phyloP scores from a whole-genome alignment of 2,329 filamentous ascomycete species.

The Metarhizium robertsii region DNA sequence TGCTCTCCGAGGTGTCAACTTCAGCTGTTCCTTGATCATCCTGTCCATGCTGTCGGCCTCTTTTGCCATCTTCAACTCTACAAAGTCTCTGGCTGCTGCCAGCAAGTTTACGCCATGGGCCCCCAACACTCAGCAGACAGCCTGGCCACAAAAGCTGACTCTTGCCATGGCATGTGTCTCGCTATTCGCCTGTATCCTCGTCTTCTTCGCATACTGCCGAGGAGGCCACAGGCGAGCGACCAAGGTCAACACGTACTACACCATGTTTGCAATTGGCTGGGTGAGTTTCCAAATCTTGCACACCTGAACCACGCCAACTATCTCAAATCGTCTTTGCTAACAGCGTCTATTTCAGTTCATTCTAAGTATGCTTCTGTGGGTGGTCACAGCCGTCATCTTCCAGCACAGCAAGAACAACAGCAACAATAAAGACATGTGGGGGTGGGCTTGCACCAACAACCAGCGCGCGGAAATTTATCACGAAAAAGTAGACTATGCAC shows the following conservation, averaged over 20 bases:
- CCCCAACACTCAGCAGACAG: slow-evolving; percentile 49
- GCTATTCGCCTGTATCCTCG: slow-evolving; percentile 64
- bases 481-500: slow-evolving; percentile 75
- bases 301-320: not conserved
- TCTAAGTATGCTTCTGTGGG: slow-evolving; percentile 88
- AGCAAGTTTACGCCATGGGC: slow-evolving; percentile 85
- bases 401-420: slow-evolving; percentile 64
- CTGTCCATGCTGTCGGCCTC: slow-evolving; percentile 83
- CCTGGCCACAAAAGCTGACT: slow-evolving; percentile 85
- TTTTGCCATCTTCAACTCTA: slow-evolving; percentile 87
- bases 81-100: slow-evolving; percentile 61
- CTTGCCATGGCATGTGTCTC: slow-evolving; percentile 73
- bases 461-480: slow-evolving; percentile 67
- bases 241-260: slow-evolving; percentile 93
- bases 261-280: slow-evolving; percentile 83
- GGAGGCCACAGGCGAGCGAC: slow-evolving; percentile 83
- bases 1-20: slow-evolving; percentile 89
- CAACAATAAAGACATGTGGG: slow-evolving; percentile 86
- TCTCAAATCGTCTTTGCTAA: not conserved
- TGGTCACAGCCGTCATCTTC: slow-evolving; percentile 72
- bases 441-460: slow-evolving; percentile 94
- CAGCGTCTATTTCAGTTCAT: slow-evolving; percentile 54
- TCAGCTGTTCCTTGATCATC: slow-evolving; percentile 92
- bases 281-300: slow-evolving; percentile 14
- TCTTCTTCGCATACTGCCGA: slow-evolving; percentile 80